Evolutionary conservation across 306 rosid genomes (phyloP).

Genomic region (Trichosanthes truncata): DNA sequence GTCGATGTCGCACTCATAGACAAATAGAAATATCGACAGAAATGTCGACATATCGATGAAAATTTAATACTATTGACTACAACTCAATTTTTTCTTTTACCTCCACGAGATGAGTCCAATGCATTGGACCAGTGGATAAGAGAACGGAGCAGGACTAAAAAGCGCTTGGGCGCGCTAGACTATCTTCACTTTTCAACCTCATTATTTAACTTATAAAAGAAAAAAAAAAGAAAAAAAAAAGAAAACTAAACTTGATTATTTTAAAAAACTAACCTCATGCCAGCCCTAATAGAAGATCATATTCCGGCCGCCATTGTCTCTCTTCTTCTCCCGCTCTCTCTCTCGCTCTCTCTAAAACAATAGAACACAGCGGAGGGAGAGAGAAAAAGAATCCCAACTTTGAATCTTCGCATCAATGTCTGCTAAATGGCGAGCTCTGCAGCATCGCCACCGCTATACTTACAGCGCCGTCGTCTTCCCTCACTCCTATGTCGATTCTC

Average conservation of each 20-base stretch:
- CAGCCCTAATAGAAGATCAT: neutral
- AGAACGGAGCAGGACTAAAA: too few species aligned
- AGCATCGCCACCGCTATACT: constrained; percentile 94
- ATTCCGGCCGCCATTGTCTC: neutral
- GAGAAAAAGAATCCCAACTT: neutral
- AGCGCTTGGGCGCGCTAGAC: too few species aligned
- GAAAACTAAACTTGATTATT: neutral
- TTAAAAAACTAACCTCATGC: neutral
- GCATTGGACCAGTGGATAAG: too few species aligned
- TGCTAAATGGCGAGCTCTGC: constrained; percentile 93
- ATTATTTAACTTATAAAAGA: too few species aligned
- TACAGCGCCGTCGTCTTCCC: constrained; percentile 82
- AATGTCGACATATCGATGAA: too few species aligned
- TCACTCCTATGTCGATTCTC: constrained; percentile 25
- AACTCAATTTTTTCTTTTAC: too few species aligned
- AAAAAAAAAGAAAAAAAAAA: too few species aligned
- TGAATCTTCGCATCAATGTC: constrained; percentile 40
- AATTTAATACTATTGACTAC: too few species aligned
- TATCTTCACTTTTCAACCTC: too few species aligned
- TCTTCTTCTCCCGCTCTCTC: neutral
- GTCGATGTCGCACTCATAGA: too few species aligned
- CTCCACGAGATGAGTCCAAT: too few species aligned
- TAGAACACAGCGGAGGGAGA: neutral
- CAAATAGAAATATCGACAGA: too few species aligned
- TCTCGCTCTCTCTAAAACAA: neutral